Evolutionary conservation across 495 filamentous ascomycete genomes (phyloP), one percentile per base, ranked within the genome.

Genomic region (Penicillium egyptiacum): DNA sequence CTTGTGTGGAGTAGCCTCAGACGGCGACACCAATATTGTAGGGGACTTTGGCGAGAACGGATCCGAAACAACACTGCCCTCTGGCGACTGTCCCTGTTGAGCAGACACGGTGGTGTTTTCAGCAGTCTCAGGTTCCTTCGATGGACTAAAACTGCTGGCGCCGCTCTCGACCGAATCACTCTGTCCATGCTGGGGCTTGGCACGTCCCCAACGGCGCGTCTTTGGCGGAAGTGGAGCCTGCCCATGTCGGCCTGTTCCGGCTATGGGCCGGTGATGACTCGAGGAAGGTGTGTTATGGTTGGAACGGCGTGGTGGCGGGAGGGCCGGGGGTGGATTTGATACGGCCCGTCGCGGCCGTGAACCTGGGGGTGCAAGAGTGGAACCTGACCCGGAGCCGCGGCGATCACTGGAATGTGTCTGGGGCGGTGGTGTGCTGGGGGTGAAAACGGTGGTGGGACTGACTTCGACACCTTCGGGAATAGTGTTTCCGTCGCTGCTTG

Each of bases 291-390:
- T 65, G 19, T 56, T 56, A n/a, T 61, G 51, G 12, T 56, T 50
- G 14, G 71, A 75, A 31, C 74, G 73, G 22, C 74, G 65, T 12
- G 74, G 74, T 25, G 74, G 74, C 14, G 74, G 74, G 14, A 77
- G 60, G 14, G 73, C 74, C 1, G 74, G 74, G 5, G 74, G 71
- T 12, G 74, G 71, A 40, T 75, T 73, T 22, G 74, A 77, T 20
- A 62, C 71, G 8, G 74, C 73, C 51, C 75, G 71, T 17, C 71
- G 70, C 8, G 60, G 37, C 40, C 65, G 64, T 11, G 69, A 57
- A 11, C 65, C 43, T 39, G 70, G 64, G 8, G 66, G 68, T 10
- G 52, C 56, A 20, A 73, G 68, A 9, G 55, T 56, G 11, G 72
- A 65, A 5, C 60, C 63, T 11, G 59, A 64, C 6, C 63, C 60